Conservation (phyloP, 352 stramenopile genomes). For the Phytophthora cryptogea region DNA sequence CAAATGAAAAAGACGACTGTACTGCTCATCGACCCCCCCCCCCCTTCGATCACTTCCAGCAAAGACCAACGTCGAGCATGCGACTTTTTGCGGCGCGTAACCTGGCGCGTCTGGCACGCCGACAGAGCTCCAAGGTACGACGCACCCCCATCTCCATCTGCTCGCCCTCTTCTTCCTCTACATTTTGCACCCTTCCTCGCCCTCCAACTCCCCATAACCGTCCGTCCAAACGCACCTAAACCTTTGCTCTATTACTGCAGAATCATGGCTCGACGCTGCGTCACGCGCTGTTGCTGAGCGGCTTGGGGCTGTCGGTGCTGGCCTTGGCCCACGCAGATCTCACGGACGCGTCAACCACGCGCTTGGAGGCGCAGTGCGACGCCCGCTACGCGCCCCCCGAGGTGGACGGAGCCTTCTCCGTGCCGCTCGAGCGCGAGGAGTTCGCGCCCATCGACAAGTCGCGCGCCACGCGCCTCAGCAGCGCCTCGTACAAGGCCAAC, state of each 20-base stretch:
- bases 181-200: not conserved
- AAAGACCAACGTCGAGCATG: conserved; percentile 24
- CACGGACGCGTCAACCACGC: conserved; percentile 9
- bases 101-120: conserved; percentile 32
- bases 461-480: conserved; percentile 53
- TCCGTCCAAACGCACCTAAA: conserved; percentile 6
- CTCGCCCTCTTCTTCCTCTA: not conserved
- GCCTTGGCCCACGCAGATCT: conserved; percentile 43
- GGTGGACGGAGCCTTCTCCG: conserved; percentile 47
- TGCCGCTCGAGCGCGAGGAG: conserved; percentile 61
- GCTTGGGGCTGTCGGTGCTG: conserved; percentile 54
- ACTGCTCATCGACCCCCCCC: too few species aligned
- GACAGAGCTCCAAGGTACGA: conserved; percentile 39
- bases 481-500: conserved; percentile 70
- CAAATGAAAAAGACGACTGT: too few species aligned
- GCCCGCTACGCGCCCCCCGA: conserved; percentile 53
- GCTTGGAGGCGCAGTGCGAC: conserved; percentile 55
- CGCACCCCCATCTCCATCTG: not conserved
- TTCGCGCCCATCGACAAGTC: conserved; percentile 51
- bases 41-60: not conserved
- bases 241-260: conserved; percentile 8
- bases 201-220: conserved; percentile 3
- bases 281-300: conserved; percentile 53
- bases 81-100: conserved; percentile 35
- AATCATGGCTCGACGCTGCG: conserved; percentile 36